These are phyloP conservation scores for Tolypocladium paradoxum DNA, from an alignment of 2,329 filamentous ascomycete genomes.

Conservation along the genomic window DNA sequence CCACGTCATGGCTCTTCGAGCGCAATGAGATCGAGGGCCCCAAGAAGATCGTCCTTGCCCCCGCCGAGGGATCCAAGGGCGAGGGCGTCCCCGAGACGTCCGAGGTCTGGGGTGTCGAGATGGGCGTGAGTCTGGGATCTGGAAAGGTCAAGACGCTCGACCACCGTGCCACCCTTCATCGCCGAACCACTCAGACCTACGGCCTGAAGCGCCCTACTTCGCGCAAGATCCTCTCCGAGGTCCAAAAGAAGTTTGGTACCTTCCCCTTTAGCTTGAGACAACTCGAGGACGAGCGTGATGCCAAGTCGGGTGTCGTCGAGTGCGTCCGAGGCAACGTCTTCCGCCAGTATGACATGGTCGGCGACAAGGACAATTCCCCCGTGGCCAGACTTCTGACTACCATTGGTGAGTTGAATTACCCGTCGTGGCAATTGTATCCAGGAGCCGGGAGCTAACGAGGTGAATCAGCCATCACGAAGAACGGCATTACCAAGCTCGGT, in stretches of 20 bases:
- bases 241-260: constrained; percentile 92
- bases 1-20: constrained; percentile 92
- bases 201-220: constrained; percentile 89
- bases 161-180: constrained; percentile 83
- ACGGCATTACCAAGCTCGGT: constrained; percentile 80
- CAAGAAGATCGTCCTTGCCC: constrained; percentile 95
- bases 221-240: constrained; percentile 83
- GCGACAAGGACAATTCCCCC: constrained; percentile 78
- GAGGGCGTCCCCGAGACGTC: constrained; percentile 81
- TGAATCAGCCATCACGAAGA: constrained; percentile 81
- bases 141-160: constrained; percentile 92
- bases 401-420: constrained; percentile 56
- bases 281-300: constrained; percentile 90
- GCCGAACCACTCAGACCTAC: constrained; percentile 85
- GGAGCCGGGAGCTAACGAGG: neutral
- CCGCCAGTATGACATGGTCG: constrained; percentile 91
- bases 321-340: constrained; percentile 89
- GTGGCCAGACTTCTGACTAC: constrained; percentile 86
- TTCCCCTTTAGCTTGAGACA: constrained; percentile 98
- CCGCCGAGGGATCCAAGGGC: constrained; percentile 77
- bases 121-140: constrained; percentile 79
- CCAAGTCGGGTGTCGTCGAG: constrained; percentile 92
- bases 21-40: constrained; percentile 93
- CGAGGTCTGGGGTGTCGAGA: constrained; percentile 96
- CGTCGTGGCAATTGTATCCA: no score